Conservation (phyloP, 2,329 filamentous ascomycete species). For the Microdochium trichocladiopsis region DNA sequence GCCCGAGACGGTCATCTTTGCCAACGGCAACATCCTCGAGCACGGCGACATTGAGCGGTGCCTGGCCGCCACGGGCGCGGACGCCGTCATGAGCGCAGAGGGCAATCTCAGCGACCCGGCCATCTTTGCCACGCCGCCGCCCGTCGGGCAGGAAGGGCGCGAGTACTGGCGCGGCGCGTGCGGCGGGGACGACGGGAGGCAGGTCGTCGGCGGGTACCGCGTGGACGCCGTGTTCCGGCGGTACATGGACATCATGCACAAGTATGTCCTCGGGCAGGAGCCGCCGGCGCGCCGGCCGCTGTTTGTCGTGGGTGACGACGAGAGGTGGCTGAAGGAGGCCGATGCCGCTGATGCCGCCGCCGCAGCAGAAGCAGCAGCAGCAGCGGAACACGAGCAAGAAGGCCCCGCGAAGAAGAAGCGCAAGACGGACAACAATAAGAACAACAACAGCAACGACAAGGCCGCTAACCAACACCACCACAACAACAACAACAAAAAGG, state of each 20-base stretch:
- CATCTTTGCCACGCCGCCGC: constrained; percentile 68
- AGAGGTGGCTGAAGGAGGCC: constrained; percentile 33
- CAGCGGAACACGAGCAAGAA: constrained; percentile 28
- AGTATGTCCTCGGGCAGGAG: constrained; percentile 60
- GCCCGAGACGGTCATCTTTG: constrained; percentile 85
- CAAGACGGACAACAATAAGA: constrained; percentile 34
- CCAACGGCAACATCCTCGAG: constrained; percentile 89
- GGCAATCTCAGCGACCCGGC: constrained; percentile 88
- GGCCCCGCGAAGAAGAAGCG: constrained; percentile 46
- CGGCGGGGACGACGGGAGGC: constrained; percentile 49
- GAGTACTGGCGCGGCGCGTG: constrained; percentile 74
- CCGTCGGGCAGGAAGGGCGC: constrained; percentile 55
- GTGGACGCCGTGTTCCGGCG: constrained; percentile 81
- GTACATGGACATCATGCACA: constrained; percentile 86
- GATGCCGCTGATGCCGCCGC: constrained; percentile 18
- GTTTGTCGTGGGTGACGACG: constrained; percentile 58
- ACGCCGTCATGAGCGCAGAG: constrained; percentile 94
- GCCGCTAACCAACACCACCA: constrained; percentile 45
- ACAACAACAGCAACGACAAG: constrained; percentile 28
- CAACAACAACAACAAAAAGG: constrained; percentile 29
- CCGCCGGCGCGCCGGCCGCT: constrained; percentile 65
- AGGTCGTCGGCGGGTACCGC: constrained; percentile 62
- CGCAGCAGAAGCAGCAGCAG: constrained; percentile 30
- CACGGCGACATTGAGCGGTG: constrained; percentile 71
- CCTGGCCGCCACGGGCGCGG: constrained; percentile 75